Evolutionary conservation across 805 yeast genomes (phyloP), one percentile per base, ranked within the genome.

Genomic region (Danielozyma ontarioensis): DNA sequence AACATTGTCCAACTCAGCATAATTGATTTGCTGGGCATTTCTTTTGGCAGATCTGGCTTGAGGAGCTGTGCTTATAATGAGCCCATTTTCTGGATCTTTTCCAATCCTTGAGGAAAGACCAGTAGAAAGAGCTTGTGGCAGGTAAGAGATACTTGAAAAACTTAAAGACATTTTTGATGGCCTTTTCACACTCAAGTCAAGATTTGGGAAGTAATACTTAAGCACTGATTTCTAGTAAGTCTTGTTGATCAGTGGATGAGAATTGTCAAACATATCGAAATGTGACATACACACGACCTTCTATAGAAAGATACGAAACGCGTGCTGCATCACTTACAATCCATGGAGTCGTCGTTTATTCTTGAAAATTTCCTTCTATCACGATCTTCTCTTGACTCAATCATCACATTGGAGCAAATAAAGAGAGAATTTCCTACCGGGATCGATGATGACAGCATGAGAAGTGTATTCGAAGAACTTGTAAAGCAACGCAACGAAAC

Each of bases 91-190:
- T 22, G 79, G 82, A 41, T 81, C 79, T 41, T 84, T 75, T 3
- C 51, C 41, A 26, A 87, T 68, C 42, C 97, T 66, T 33, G 83
- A 75, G 25, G 78, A 70, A 44, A 85, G 74, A 19, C 89, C 82
- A 1, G 95, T 80, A 14, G 86, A 68, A 36, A 83, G 66, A 0
- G 90, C 95, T 64, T 88, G 97, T 2, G 95, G 90, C 13, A 66
- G 56, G 35, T 48, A 59, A 6, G 55, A 43, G 17, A 34, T 42
- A 33, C 33, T 30, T 17, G 41, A 36, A 30, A 36, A 41, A 6
- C 42, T 34, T 28, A 45, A 41, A 10, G 47, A 35, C 45, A 41
- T 41, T 6, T 19, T 6, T 19, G 22, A 6, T 19, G 22, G 22
- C 10, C n/a, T n/a, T n/a, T n/a, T n/a, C n/a, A n/a, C n/a, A n/a